These are phyloP conservation scores for Aciculoconidium aculeatum DNA, from an alignment of 805 yeast genomes.

Conservation along the genomic window DNA sequence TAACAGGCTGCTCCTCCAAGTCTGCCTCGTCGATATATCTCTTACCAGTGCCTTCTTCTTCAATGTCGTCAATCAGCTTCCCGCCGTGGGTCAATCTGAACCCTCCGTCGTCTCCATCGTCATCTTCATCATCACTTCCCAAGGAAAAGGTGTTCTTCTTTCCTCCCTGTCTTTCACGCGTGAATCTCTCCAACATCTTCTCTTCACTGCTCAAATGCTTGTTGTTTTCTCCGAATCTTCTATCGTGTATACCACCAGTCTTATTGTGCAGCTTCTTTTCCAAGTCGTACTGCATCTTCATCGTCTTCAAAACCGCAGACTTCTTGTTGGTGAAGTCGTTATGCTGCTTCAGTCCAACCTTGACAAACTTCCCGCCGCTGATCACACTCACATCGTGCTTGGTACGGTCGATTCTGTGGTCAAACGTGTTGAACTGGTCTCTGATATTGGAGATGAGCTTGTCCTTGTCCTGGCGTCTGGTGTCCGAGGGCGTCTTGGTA, in stretches of 20 bases:
- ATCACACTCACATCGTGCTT: conserved; percentile 49
- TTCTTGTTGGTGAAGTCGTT: conserved; percentile 28
- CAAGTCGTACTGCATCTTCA: conserved; percentile 59
- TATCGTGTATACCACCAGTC: conserved; percentile 74
- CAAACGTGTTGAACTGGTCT: conserved; percentile 87
- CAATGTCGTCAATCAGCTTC: conserved; percentile 44
- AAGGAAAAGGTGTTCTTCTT: conserved; percentile 45
- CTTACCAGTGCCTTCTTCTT: conserved; percentile 29
- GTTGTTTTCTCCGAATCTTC: conserved; percentile 89
- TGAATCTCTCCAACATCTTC: conserved; percentile 91
- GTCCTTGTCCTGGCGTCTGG: conserved; percentile 64
- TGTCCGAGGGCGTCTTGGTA: conserved; percentile 49
- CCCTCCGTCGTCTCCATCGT: conserved; percentile 39
- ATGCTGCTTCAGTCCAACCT: conserved; percentile 34
- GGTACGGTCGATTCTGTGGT: conserved; percentile 60
- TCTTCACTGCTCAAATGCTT: conserved; percentile 72
- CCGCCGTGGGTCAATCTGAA: conserved; percentile 75
- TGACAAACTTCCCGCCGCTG: conserved; percentile 39
- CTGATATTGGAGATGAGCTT: conserved; percentile 54
- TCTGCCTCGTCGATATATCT: conserved; percentile 37
- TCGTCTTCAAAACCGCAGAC: conserved; percentile 31
- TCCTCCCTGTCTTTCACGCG: conserved; percentile 72
- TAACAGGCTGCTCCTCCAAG: conserved; percentile 34
- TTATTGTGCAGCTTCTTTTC: conserved; percentile 59
- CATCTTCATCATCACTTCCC: conserved; percentile 72